Evolutionary conservation across 2,329 filamentous ascomycete genomes (phyloP).

Genomic region (Plectosphaerella sp.): DNA sequence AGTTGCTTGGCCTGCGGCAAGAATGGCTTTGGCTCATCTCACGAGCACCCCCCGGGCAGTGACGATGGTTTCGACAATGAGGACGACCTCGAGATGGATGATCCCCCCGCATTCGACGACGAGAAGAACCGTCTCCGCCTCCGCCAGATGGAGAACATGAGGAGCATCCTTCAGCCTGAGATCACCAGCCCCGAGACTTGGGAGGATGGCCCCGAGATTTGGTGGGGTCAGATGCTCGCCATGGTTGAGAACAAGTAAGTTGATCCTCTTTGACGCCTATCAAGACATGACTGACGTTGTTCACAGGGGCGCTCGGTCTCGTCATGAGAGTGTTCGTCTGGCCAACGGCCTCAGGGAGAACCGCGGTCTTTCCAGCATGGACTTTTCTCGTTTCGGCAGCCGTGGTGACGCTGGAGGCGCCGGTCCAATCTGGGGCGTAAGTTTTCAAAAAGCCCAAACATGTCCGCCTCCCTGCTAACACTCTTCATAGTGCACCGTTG

Average conservation of each 20-base stretch:
- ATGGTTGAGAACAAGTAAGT: not conserved
- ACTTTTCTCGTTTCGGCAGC: not conserved
- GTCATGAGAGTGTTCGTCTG: not conserved
- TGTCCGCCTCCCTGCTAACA: not conserved
- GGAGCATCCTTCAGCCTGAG: not conserved
- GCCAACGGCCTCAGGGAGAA: not conserved
- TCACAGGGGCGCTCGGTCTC: not conserved
- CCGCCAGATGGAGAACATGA: not conserved
- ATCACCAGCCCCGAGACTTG: not conserved
- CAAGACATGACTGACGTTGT: not conserved
- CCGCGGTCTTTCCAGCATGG: conserved; percentile 1
- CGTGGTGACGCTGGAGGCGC: conserved; percentile 3
- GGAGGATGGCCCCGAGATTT: not conserved
- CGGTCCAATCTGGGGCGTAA: conserved; percentile 3
- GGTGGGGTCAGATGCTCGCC: not conserved
- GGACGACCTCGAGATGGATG: not conserved
- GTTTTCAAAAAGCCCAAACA: not conserved
- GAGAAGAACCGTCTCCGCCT: not conserved
- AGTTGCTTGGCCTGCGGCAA: not conserved
- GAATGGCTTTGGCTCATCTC: not conserved
- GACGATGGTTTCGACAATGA: not conserved
- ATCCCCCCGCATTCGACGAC: not conserved
- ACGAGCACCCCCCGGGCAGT: not conserved
- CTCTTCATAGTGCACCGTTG: not conserved
- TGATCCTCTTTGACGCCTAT: not conserved